Percentiles rank a stretch among this genome's conserved stretches.
phyloP scores from a whole-genome alignment of 2,329 filamentous ascomycete genomes.

The Beauveria sp. region DNA sequence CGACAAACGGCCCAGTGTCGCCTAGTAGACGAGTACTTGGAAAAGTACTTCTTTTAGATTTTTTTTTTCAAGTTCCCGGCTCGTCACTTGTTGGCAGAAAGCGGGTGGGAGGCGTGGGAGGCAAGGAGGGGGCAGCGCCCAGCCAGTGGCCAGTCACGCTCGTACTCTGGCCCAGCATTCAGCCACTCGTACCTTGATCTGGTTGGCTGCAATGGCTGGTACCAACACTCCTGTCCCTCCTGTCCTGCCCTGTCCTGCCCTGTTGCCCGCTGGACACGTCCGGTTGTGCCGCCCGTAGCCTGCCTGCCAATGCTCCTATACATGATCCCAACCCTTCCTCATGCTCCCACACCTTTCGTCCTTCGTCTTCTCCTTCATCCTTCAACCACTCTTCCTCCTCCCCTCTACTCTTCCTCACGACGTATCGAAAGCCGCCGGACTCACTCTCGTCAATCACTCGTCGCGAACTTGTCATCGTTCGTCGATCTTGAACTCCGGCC shows the following conservation, averaged over 20 bases:
- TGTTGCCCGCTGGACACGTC: constrained; percentile 8
- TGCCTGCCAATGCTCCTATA: neutral
- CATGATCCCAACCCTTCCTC: constrained; percentile 14
- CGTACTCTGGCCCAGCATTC: neutral
- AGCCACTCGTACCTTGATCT: neutral
- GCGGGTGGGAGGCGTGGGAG: neutral
- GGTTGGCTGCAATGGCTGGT: neutral
- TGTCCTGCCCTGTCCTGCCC: neutral
- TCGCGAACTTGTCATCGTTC: constrained; percentile 17
- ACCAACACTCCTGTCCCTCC: neutral
- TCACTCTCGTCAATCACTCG: constrained; percentile 7
- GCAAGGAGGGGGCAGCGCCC: neutral
- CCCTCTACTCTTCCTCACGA: constrained; percentile 20
- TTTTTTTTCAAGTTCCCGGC: neutral
- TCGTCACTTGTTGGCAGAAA: neutral
- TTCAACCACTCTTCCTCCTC: constrained; percentile 16
- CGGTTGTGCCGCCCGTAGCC: constrained; percentile 20
- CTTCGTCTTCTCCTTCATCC: constrained; percentile 17
- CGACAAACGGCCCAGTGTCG: constrained; percentile 1
- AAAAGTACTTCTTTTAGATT: neutral
- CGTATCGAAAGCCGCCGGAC: constrained; percentile 24
- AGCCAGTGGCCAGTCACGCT: neutral
- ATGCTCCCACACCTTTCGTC: constrained; percentile 16
- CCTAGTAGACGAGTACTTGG: neutral
- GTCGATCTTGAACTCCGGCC: constrained; percentile 25